These are phyloP conservation scores for Perilla frutescens DNA, from an alignment of 257 asterid species.

Conservation along the genomic window DNA sequence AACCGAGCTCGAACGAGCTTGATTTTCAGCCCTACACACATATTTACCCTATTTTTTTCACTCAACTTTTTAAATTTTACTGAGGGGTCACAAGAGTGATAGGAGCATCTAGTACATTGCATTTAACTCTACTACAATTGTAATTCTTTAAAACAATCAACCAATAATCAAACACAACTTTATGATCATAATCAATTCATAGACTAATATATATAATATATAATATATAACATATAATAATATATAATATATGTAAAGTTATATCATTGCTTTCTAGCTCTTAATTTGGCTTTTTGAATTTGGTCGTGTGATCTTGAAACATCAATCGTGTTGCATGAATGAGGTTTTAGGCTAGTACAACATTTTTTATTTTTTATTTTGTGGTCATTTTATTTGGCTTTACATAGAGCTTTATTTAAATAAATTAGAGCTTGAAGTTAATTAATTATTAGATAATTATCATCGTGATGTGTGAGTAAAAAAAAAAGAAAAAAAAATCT, in stretches of 20 bases:
- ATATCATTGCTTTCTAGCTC: background rate
- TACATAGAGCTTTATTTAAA: too few relatives aligned
- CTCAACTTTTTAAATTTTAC: too few relatives aligned
- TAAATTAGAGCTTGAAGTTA: too few relatives aligned
- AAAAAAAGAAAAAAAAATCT: too few relatives aligned
- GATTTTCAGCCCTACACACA: too few relatives aligned
- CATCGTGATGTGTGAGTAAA: too few relatives aligned
- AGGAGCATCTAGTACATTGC: slow-evolving; percentile 2
- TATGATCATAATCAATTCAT: slow-evolving; percentile 12
- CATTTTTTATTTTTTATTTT: background rate
- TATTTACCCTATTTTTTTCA: too few relatives aligned
- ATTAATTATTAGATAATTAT: too few relatives aligned
- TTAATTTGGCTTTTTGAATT: background rate
- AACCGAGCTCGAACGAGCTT: too few relatives aligned
- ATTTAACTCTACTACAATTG: background rate
- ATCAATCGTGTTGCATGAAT: background rate
- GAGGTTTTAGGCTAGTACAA: background rate
- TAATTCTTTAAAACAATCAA: slow-evolving; percentile 9
- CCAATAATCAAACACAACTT: background rate
- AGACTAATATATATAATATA: background rate
- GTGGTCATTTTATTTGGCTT: background rate
- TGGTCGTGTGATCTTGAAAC: background rate
- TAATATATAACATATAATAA: background rate
- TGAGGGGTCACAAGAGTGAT: too few relatives aligned
- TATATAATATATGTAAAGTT: background rate